These are phyloP conservation scores for Diplodia sapinea DNA, from an alignment of 2,329 filamentous ascomycete species.

Conservation along the genomic window DNA sequence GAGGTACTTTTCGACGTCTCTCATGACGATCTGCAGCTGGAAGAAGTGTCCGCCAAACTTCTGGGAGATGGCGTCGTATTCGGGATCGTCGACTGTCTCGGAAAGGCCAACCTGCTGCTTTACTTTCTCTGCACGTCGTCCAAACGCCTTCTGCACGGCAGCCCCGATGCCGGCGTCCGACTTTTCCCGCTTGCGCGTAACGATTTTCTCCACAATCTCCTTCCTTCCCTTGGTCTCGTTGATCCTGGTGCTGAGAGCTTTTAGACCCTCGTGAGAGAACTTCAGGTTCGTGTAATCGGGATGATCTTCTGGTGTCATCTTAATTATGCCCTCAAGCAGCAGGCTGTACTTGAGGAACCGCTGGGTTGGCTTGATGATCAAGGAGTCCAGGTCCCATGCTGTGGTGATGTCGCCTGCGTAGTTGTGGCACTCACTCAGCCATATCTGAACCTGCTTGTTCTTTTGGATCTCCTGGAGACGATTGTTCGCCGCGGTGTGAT, in stretches of 20 bases:
- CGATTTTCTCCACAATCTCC: slow-evolving; percentile 84
- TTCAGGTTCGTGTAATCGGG: slow-evolving; percentile 78
- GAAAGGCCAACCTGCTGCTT: slow-evolving; percentile 71
- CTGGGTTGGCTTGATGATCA: slow-evolving; percentile 97
- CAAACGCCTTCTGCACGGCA: slow-evolving; percentile 76
- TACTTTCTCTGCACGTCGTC: slow-evolving; percentile 84
- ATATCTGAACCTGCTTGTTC: slow-evolving; percentile 66
- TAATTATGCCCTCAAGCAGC: slow-evolving; percentile 77
- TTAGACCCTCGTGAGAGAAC: slow-evolving; percentile 72
- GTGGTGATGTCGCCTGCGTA: slow-evolving; percentile 90
- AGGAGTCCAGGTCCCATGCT: slow-evolving; percentile 92
- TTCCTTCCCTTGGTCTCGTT: slow-evolving; percentile 96
- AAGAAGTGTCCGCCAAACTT: slow-evolving; percentile 92
- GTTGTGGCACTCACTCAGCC: slow-evolving; percentile 91
- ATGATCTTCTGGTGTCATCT: slow-evolving; percentile 80
- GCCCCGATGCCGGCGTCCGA: slow-evolving; percentile 72
- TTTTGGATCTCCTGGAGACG: slow-evolving; percentile 61
- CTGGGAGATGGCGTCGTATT: slow-evolving; percentile 80
- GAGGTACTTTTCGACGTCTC: slow-evolving; percentile 92
- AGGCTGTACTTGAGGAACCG: slow-evolving; percentile 92
- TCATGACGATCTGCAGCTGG: slow-evolving; percentile 86
- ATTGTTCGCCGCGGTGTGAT: slow-evolving; percentile 68
- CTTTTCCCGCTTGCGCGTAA: slow-evolving; percentile 84
- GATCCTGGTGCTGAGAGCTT: slow-evolving; percentile 69
- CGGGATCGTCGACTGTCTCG: slow-evolving; percentile 73